Evolutionary conservation across 495 filamentous ascomycete species (phyloP), one percentile per base, ranked within the genome.

Genomic region (Penicillium goetzii): DNA sequence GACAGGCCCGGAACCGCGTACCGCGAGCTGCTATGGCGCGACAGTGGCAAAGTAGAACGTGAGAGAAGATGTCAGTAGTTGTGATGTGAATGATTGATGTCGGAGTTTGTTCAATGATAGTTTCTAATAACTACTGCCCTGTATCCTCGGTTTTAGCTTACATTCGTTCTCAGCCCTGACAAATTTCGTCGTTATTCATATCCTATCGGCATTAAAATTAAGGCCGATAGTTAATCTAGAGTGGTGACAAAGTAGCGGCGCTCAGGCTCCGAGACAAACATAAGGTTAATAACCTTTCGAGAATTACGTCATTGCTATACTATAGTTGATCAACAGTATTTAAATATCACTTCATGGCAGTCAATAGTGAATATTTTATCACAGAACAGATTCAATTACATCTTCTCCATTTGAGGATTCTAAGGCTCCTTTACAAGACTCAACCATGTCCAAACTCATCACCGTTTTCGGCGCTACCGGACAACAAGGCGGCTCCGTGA

Each of bases 381-480:
- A 45, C 8, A 45, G 5, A 8, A 21, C 7, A 21, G n/a, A 45
- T 21, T 45, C 8, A 3, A 23, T 10, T 21, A 6, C 9, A 45
- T 23, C 41, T 3, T 45, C n/a, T 23, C 4, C 2, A 40, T 40
- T 4, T 15, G 0, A 17, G 15, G 12, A 3, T 17, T 14, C 4
- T 17, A n/a, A n/a, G n/a, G n/a, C 36, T 0, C 1, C 36, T 17
- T 17, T 3, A 40, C 14, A 40, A 40, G 4, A 40, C n/a, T 52
- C 15, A n/a, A 70, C 45, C 68, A 83, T 83, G 80, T 64, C 72
- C 17, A 81, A 84, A 51, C 56, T 83, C 56, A 73, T 89, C 65
- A 81, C 81, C 34, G 78, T 90, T 33, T 87, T 89, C 62, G 86
- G 86, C 12, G 83, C 85, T 11, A 89, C 88, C 19, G 86, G 88